A percentile compares a stretch with the other conserved stretches of the same genome.
Evolutionary conservation across 345 rosid species (phyloP).

Genomic region (Hibiscus syriacus): DNA sequence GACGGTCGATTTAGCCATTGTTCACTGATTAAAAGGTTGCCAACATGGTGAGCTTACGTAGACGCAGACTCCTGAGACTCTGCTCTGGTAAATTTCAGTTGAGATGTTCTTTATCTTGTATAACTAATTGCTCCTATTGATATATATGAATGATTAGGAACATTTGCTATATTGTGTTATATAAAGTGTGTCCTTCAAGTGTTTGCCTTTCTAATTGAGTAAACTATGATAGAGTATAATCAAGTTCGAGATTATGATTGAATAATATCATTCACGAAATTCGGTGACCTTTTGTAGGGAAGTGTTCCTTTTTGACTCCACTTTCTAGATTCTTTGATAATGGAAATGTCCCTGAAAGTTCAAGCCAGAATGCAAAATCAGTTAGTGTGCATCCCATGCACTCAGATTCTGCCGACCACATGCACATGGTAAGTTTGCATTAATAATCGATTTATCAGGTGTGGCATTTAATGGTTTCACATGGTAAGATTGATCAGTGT

Average conservation of each 20-base stretch:
- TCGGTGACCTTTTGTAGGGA: constrained; percentile 31
- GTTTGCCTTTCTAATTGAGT: neutral
- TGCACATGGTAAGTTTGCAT: constrained; percentile 29
- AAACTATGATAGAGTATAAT: too few species aligned
- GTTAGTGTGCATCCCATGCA: constrained; percentile 49
- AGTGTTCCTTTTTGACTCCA: constrained; percentile 49
- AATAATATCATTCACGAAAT: constrained; percentile 11
- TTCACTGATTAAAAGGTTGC: constrained; percentile 16
- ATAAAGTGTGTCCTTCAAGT: neutral
- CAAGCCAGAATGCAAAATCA: constrained; percentile 29
- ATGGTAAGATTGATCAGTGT: too few species aligned
- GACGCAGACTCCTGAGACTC: constrained; percentile 6
- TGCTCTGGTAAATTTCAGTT: constrained; percentile 49
- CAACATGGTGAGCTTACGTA: constrained; percentile 52
- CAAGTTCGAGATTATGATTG: constrained; percentile 4
- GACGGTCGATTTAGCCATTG: constrained; percentile 11
- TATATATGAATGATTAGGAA: neutral
- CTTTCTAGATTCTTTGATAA: constrained; percentile 39
- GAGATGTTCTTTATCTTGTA: neutral
- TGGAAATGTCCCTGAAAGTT: constrained; percentile 28
- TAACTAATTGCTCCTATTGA: constrained; percentile 9
- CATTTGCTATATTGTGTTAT: neutral
- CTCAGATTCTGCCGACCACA: constrained; percentile 20
- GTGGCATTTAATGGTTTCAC: neutral
- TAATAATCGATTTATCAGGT: neutral